Percentiles rank a stretch among this genome's conserved stretches.
phyloP scores from a whole-genome alignment of 2,329 filamentous ascomycete species.

The Ophiostoma pallidulum region DNA sequence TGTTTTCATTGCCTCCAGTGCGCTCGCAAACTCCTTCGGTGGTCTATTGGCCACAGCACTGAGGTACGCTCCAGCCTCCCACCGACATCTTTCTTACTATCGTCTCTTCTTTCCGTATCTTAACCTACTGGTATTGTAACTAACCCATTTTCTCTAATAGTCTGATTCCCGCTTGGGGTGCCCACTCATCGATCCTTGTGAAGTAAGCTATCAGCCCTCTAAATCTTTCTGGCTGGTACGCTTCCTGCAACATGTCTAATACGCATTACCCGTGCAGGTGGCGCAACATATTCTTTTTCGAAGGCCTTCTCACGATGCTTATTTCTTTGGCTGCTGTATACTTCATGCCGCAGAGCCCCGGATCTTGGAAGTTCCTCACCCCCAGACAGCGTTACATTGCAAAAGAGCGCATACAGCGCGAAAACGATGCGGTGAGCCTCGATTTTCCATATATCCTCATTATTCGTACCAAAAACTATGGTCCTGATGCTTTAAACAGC shows the following conservation, averaged over 20 bases:
- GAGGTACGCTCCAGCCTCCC: slow-evolving; percentile 19
- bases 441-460: neutral
- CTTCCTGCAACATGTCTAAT: too few relatives aligned
- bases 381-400: slow-evolving; percentile 46
- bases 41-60: slow-evolving; percentile 46
- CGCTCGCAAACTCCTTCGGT: slow-evolving; percentile 48
- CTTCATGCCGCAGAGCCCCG: slow-evolving; percentile 41
- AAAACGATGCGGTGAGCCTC: slow-evolving; percentile 31
- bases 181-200: slow-evolving; percentile 16
- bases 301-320: slow-evolving; percentile 45
- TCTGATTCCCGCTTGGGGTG: slow-evolving; percentile 42
- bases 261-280: too few relatives aligned
- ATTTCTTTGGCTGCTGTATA: slow-evolving; percentile 39
- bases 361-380: slow-evolving; percentile 39
- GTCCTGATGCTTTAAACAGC: neutral
- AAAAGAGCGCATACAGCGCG: slow-evolving; percentile 38
- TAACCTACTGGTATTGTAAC: too few relatives aligned
- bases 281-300: slow-evolving; percentile 56
- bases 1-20: slow-evolving; percentile 46
- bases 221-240: too few relatives aligned
- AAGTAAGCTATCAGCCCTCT: slow-evolving; percentile 28
- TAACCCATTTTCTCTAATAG: too few relatives aligned
- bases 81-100: too few relatives aligned
- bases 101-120: too few relatives aligned
- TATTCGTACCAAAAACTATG: neutral